Conservation (phyloP, 345 rosid genomes). For the Angophora floribunda region DNA sequence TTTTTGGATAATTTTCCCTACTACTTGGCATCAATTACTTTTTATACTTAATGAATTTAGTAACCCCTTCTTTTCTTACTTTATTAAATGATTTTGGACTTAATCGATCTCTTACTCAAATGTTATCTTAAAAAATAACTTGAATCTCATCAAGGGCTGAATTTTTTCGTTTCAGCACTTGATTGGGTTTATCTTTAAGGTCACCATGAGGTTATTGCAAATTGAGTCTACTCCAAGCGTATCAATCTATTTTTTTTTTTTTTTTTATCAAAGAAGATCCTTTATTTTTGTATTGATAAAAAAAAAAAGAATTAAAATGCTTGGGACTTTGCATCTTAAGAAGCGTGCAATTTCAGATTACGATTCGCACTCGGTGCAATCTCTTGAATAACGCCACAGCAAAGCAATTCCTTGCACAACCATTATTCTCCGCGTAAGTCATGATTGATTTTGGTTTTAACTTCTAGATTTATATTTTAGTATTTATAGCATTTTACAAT, state of each 20-base stretch:
- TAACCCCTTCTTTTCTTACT: not conserved
- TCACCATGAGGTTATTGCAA: not conserved
- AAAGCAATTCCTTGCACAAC: not conserved
- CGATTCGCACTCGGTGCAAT: not conserved
- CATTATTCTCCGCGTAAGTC: not conserved
- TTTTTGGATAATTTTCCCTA: accelerated
- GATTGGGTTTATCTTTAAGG: not conserved
- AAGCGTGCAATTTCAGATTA: not conserved
- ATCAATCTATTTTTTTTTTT: too few species aligned
- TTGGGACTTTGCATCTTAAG: not conserved
- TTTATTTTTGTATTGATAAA: not conserved
- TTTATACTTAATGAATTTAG: not conserved
- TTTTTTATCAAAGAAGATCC: too few species aligned
- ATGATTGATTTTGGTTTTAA: not conserved
- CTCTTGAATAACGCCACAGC: not conserved
- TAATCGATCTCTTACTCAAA: not conserved
- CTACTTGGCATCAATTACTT: not conserved
- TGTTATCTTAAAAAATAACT: not conserved
- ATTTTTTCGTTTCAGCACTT: not conserved
- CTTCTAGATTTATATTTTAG: not conserved
- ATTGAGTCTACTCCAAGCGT: not conserved
- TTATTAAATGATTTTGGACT: not conserved
- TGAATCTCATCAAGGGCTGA: not conserved
- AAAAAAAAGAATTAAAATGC: not conserved
- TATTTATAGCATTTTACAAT: not conserved